Conservation (phyloP, 176 grass and related monocot genomes). For the Sorghum bicolor region Sorghum_bicolor_NCBIv3 NC_012879.2:59100001-59100500, state of each 20-base stretch:
- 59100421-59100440: not conserved
- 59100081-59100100: not conserved
- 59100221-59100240: not conserved
- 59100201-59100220: not conserved
- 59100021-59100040: not conserved
- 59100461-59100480: constrained; percentile 46
- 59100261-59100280: not conserved
- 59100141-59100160: not conserved
- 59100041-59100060: not conserved
- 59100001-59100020: not conserved
- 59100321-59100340: not conserved
- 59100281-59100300: not conserved
- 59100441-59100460: not conserved
- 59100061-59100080: fast-evolving
- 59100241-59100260: not conserved
- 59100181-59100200: not conserved
- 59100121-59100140: not conserved
- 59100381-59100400: not conserved
- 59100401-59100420: not conserved
- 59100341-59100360: not conserved
- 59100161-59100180: not conserved
- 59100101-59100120: not conserved
- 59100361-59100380: not conserved
- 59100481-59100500: constrained; percentile 71
- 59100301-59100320: not conserved